Evolutionary conservation across 257 asterid species (phyloP).

Genomic region (Ophiorrhiza pumila): DNA sequence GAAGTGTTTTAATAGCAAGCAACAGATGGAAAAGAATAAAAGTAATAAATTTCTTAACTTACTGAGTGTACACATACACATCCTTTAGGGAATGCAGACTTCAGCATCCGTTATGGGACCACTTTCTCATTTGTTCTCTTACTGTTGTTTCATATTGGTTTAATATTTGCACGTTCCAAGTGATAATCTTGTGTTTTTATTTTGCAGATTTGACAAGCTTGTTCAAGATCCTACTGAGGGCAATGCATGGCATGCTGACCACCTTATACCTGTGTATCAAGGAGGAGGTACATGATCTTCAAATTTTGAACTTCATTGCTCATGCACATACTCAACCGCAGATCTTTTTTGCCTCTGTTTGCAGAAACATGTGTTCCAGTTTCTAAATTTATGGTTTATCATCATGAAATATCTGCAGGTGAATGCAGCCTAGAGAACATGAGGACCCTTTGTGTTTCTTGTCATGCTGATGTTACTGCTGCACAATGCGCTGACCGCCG

Average conservation of each 20-base stretch:
- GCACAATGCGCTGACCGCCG: slow-evolving; percentile 75
- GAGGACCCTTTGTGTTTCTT: slow-evolving; percentile 96
- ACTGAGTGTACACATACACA: neutral
- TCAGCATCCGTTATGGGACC: neutral
- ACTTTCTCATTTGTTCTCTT: neutral
- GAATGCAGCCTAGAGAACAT: slow-evolving; percentile 93
- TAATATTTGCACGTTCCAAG: neutral
- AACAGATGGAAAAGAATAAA: neutral
- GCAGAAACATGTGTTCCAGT: neutral
- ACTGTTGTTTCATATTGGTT: neutral
- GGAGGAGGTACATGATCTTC: slow-evolving; percentile 73
- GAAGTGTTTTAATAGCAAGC: neutral
- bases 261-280: slow-evolving; percentile 75
- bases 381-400: neutral
- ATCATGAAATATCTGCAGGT: slow-evolving; percentile 47
- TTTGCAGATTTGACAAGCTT: slow-evolving; percentile 67
- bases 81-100: neutral
- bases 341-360: neutral
- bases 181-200: neutral
- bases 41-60: neutral
- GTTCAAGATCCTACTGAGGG: slow-evolving; percentile 76
- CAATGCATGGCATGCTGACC: slow-evolving; percentile 99
- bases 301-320: slow-evolving; percentile 14
- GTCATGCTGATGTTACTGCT: slow-evolving; percentile 85
- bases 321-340: neutral